phyloP scores from a whole-genome alignment of 2,329 filamentous ascomycete genomes.

The Ophiocordyceps camponoti-floridani region DNA sequence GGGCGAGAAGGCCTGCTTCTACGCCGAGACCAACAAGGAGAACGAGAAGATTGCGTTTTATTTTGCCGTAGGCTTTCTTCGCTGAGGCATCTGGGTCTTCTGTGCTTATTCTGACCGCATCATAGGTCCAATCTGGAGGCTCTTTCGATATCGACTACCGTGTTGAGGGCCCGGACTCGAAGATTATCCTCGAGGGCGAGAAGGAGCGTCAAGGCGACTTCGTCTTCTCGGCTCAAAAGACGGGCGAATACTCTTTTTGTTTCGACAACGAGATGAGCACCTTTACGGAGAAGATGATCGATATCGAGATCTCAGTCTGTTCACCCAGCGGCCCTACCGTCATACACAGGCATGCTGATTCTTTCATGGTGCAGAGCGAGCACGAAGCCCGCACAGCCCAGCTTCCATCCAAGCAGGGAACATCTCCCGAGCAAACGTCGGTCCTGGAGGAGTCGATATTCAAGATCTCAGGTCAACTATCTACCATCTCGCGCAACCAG shows the following conservation, averaged over 20 bases:
- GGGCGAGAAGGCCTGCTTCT: constrained; percentile 95
- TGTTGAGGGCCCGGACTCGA: constrained; percentile 66
- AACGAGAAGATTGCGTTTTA: constrained; percentile 93
- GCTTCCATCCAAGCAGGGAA: constrained; percentile 76
- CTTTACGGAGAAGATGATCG: constrained; percentile 91
- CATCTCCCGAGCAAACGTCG: constrained; percentile 73
- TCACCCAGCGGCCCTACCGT: not conserved
- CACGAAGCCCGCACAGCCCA: constrained; percentile 61
- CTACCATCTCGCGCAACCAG: constrained; percentile 88
- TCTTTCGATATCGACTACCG: constrained; percentile 94
- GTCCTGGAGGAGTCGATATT: constrained; percentile 85
- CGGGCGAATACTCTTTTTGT: constrained; percentile 90
- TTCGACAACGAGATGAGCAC: constrained; percentile 98
- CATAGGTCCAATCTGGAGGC: constrained; percentile 92
- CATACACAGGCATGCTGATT: not conserved
- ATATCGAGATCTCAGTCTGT: constrained; percentile 79
- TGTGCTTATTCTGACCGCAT: not conserved
- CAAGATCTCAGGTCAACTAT: constrained; percentile 83
- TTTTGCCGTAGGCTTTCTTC: constrained; percentile 58
- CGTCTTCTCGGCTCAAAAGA: constrained; percentile 80
- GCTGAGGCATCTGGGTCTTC: not conserved
- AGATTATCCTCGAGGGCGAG: constrained; percentile 64
- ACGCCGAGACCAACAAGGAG: constrained; percentile 56
- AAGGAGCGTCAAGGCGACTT: constrained; percentile 96
- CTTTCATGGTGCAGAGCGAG: constrained; percentile 48